Conservation (phyloP, 164 flowering plant species). For the Aristolochia fimbriata region DNA sequence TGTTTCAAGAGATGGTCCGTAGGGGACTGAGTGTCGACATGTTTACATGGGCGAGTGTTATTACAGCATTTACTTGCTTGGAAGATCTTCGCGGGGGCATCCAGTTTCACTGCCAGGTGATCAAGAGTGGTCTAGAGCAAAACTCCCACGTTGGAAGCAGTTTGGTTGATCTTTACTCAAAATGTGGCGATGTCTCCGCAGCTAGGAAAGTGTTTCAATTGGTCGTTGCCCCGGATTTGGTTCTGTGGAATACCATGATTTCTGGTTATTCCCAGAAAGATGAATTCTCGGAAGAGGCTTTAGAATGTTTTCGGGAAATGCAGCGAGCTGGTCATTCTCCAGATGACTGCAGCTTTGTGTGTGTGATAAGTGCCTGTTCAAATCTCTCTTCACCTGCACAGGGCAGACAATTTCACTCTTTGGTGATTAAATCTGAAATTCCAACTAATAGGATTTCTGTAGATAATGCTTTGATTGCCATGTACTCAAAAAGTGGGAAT, state of each 20-base stretch:
- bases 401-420: slow-evolving; percentile 66
- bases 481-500: slow-evolving; percentile 82
- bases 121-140: slow-evolving; percentile 52
- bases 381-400: slow-evolving; percentile 60
- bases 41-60: slow-evolving; percentile 70
- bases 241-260: slow-evolving; percentile 92
- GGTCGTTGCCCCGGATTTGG: slow-evolving; percentile 51
- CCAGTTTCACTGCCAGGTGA: slow-evolving; percentile 72
- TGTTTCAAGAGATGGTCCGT: slow-evolving; percentile 57
- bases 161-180: slow-evolving; percentile 70
- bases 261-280: slow-evolving; percentile 65
- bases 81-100: slow-evolving; percentile 52
- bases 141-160: slow-evolving; percentile 83
- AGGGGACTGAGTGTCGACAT: slow-evolving; percentile 44
- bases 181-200: slow-evolving; percentile 46
- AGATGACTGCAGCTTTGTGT: slow-evolving; percentile 79
- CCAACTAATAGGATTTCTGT: slow-evolving; percentile 48
- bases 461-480: slow-evolving; percentile 58
- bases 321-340: slow-evolving; percentile 49
- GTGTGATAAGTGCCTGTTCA: slow-evolving; percentile 71
- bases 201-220: slow-evolving; percentile 52
- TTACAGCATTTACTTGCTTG: slow-evolving; percentile 62
- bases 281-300: slow-evolving; percentile 52
- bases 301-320: slow-evolving; percentile 54
- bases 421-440: slow-evolving; percentile 51